These are phyloP conservation scores for Mollisia scopiformis DNA, from an alignment of 2,329 filamentous ascomycete genomes.

Conservation along the genomic window DNA sequence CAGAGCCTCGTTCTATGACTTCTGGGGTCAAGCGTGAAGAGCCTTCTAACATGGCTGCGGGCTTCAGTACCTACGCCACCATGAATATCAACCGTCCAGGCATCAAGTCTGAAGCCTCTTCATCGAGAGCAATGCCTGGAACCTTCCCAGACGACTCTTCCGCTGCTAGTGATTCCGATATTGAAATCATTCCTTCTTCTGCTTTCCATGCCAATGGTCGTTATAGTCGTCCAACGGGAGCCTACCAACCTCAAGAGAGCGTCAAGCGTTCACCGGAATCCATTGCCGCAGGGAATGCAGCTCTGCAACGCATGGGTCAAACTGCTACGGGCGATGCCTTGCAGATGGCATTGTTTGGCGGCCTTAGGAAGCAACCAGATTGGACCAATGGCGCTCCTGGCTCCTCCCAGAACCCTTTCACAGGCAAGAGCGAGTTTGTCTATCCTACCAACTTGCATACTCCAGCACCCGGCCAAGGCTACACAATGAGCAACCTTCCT, in stretches of 20 bases:
- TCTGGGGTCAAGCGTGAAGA: constrained; percentile 5
- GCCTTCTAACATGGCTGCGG: background rate
- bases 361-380: constrained; percentile 31
- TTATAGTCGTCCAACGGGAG: constrained; percentile 4
- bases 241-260: background rate
- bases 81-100: background rate
- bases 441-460: background rate
- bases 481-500: constrained; percentile 5
- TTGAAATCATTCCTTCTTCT: constrained; percentile 35
- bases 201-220: constrained; percentile 33
- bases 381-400: constrained; percentile 17
- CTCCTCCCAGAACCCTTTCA: background rate
- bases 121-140: constrained; percentile 21
- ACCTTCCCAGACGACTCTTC: constrained; percentile 27
- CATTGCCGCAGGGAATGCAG: background rate
- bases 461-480: background rate
- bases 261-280: background rate
- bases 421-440: background rate
- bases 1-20: constrained; percentile 14
- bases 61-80: background rate
- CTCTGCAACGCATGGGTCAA: background rate
- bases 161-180: constrained; percentile 31
- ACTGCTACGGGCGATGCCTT: constrained; percentile 9
- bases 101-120: constrained; percentile 11
- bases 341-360: constrained; percentile 23